phyloP scores from a whole-genome alignment of 1,284 basidiomycete species.

The Ustilago sp. region DNA sequence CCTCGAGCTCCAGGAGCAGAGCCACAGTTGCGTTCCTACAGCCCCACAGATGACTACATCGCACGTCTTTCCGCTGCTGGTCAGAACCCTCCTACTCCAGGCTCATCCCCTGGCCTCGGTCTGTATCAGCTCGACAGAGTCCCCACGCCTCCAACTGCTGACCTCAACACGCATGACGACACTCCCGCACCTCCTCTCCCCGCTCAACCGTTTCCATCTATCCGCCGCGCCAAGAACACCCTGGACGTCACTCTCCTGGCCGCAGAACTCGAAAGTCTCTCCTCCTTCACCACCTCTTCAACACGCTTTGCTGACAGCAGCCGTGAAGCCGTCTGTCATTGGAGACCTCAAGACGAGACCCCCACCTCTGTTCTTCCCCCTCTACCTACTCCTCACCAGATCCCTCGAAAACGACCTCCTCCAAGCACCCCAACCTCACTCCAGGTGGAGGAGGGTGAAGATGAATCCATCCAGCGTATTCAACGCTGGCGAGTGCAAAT shows the following conservation, averaged over 20 bases:
- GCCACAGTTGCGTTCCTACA: neutral
- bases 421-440: constrained; percentile 1
- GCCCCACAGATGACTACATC: neutral
- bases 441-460: constrained; percentile 6
- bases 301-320: constrained; percentile 9
- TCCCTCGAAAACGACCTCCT: neutral
- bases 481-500: constrained; percentile 35
- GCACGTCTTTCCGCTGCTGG: neutral
- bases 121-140: neutral
- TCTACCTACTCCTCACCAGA: neutral
- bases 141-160: neutral
- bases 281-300: constrained; percentile 6
- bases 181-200: neutral
- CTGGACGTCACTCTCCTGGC: constrained; percentile 20
- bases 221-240: constrained; percentile 3
- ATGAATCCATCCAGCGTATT: constrained; percentile 29
- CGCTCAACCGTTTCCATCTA: constrained; percentile 4
- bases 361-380: neutral
- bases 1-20: neutral
- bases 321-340: constrained; percentile 20
- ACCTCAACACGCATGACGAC: constrained; percentile 16
- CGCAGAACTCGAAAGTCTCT: constrained; percentile 27
- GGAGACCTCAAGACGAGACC: constrained; percentile 4
- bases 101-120: neutral
- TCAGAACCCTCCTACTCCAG: neutral